These are phyloP conservation scores for Pouteria glomerata DNA, from an alignment of 148 eudicot genomes.

Conservation along the genomic window DNA sequence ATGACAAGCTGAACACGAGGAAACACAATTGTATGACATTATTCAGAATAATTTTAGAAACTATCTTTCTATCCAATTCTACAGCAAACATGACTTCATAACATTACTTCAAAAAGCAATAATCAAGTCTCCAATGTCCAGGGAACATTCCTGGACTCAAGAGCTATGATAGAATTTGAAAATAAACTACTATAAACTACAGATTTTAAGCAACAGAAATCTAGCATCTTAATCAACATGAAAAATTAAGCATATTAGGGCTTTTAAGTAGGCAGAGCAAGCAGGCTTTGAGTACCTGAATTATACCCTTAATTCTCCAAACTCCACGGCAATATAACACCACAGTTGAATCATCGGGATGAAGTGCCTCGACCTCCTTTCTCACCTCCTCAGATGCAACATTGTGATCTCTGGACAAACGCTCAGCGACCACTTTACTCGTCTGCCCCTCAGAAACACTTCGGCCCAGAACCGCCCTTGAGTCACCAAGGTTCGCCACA, in stretches of 20 bases:
- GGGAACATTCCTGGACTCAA: not conserved
- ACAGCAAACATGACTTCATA: not conserved
- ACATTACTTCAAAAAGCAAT: not conserved
- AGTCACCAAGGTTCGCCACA: slow-evolving; percentile 61
- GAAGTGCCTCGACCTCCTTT: slow-evolving; percentile 53
- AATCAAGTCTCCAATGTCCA: not conserved
- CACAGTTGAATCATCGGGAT: slow-evolving; percentile 42
- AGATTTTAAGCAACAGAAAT: not conserved
- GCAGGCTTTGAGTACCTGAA: slow-evolving; percentile 37
- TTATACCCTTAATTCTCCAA: slow-evolving; percentile 62
- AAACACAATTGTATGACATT: no score
- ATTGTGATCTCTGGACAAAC: slow-evolving; percentile 50
- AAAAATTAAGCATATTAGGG: not conserved
- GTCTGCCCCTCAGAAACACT: slow-evolving; percentile 32
- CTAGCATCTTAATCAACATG: not conserved
- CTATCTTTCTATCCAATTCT: not conserved
- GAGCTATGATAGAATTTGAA: not conserved
- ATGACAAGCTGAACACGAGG: no score
- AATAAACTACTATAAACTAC: no score
- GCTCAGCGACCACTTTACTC: slow-evolving; percentile 34
- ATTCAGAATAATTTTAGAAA: not conserved
- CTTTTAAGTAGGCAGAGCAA: not conserved
- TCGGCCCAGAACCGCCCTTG: slow-evolving; percentile 52
- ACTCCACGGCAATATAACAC: slow-evolving; percentile 49
- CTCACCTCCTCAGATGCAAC: slow-evolving; percentile 47